phyloP scores from a whole-genome alignment of 352 stramenopile genomes.

The Globisporangium cederbergense region DNA sequence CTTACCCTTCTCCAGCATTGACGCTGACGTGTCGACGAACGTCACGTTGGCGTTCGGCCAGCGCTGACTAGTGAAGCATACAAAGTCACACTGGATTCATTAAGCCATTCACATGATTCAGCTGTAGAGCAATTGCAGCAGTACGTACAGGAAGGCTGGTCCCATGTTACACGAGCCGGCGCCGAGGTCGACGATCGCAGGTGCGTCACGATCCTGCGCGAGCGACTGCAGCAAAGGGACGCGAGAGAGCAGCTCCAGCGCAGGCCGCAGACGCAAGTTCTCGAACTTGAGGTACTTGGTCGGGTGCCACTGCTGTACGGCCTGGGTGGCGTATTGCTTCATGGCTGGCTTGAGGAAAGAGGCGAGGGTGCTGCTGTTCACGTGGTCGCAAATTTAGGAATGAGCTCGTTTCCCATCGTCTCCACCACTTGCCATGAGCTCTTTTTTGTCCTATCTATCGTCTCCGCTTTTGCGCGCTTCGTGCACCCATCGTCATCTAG shows the following conservation, averaged over 20 bases:
- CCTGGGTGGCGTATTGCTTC: conserved; percentile 18
- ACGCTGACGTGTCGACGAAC: conserved; percentile 61
- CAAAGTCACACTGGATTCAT: not conserved
- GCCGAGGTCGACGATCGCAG: conserved; percentile 58
- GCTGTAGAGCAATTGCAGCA: not conserved
- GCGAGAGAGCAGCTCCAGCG: conserved; percentile 54
- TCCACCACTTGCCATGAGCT: not conserved
- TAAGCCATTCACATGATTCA: not conserved
- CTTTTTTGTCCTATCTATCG: too few species aligned
- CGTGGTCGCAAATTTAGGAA: not conserved
- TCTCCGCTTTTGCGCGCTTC: too few species aligned
- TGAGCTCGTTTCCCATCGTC: not conserved
- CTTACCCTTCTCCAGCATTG: conserved; percentile 51
- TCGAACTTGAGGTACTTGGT: conserved; percentile 68
- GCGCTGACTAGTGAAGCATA: conserved; percentile 26
- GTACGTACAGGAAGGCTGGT: conserved; percentile 48
- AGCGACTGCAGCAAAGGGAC: conserved; percentile 24
- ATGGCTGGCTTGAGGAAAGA: not conserved
- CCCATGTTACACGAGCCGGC: conserved; percentile 72
- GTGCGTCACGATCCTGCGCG: conserved; percentile 4
- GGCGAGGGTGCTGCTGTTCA: not conserved
- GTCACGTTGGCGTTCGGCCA: conserved; percentile 46
- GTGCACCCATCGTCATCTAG: not conserved
- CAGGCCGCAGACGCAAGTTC: conserved; percentile 48
- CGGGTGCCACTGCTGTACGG: conserved; percentile 49